A percentile compares a stretch with the other conserved stretches of the same genome.
Evolutionary conservation across 257 asterid species (phyloP).

Genomic region (Gentiana straminea): DNA sequence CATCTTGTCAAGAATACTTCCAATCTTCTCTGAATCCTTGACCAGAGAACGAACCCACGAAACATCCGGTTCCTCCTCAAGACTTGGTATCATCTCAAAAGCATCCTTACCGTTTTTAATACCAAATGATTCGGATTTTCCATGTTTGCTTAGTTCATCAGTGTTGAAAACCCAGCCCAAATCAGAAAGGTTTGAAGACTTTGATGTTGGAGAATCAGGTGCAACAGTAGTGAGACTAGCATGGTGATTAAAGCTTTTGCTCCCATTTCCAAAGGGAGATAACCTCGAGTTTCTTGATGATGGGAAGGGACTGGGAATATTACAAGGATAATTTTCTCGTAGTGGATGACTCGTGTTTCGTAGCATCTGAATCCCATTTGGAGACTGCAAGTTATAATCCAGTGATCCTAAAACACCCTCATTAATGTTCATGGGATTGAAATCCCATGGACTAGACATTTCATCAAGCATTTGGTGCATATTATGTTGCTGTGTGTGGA

Average conservation of each 20-base stretch:
- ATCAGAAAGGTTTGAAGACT: slow-evolving; percentile 34
- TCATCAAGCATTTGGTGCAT: slow-evolving; percentile 47
- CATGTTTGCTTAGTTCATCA: slow-evolving; percentile 54
- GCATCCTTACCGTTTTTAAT: slow-evolving; percentile 17
- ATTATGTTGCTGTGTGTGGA: slow-evolving; percentile 43
- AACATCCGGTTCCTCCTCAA: slow-evolving; percentile 51
- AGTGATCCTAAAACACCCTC: slow-evolving; percentile 57
- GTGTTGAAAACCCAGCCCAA: slow-evolving; percentile 93
- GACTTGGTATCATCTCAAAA: not conserved
- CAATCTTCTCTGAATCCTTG: slow-evolving; percentile 41
- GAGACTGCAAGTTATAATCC: slow-evolving; percentile 48
- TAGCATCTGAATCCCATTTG: slow-evolving; percentile 47
- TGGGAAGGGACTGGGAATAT: slow-evolving; percentile 21
- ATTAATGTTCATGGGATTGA: slow-evolving; percentile 63
- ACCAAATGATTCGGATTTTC: slow-evolving; percentile 25
- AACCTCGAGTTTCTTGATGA: slow-evolving; percentile 60
- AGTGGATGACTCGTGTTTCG: slow-evolving; percentile 47
- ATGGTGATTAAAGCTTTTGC: slow-evolving; percentile 69
- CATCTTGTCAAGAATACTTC: slow-evolving; percentile 23
- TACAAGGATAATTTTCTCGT: slow-evolving; percentile 50
- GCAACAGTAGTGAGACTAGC: slow-evolving; percentile 13
- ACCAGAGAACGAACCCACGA: slow-evolving; percentile 79
- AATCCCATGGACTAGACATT: slow-evolving; percentile 57
- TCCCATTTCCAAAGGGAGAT: slow-evolving; percentile 54
- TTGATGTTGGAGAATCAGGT: slow-evolving; percentile 22